Percentiles rank a stretch among this genome's conserved stretches.
Evolutionary conservation across 2,329 filamentous ascomycete species (phyloP).

Genomic region (Nigrospora oryzae): DNA sequence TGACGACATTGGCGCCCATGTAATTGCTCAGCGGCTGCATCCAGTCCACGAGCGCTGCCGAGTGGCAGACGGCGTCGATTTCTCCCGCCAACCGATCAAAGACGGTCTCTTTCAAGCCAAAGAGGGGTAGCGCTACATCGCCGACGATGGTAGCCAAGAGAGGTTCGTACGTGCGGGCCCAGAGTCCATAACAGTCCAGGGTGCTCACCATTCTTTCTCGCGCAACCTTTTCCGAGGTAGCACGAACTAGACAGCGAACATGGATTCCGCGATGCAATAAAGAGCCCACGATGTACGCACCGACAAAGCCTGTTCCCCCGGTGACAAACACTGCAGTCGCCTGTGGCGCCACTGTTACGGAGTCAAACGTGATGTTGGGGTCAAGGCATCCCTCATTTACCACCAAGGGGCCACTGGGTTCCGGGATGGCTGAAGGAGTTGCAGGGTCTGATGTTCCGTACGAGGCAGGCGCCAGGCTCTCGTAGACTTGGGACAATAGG

Average conservation of each 20-base stretch:
- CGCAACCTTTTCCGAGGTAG: neutral
- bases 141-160: constrained; percentile 6
- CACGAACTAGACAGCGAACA: neutral
- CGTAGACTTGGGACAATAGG: neutral
- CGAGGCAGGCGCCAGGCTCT: neutral
- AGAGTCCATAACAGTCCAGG: constrained; percentile 4
- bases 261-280: constrained; percentile 6
- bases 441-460: neutral
- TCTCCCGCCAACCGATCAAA: constrained; percentile 6
- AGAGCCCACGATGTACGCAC: constrained; percentile 7
- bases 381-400: constrained; percentile 7
- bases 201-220: neutral
- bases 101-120: constrained; percentile 4
- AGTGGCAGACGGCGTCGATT: constrained; percentile 9
- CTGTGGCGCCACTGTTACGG: neutral
- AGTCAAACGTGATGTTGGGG: constrained; percentile 4
- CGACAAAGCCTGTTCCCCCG: constrained; percentile 10
- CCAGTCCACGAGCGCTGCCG: constrained; percentile 12
- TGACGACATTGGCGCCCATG: constrained; percentile 11
- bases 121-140: constrained; percentile 7
- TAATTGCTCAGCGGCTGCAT: constrained; percentile 9
- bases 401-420: too few species aligned
- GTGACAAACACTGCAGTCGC: constrained; percentile 5
- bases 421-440: neutral
- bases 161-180: constrained; percentile 3